phyloP scores from a whole-genome alignment of 768 basidiomycete genomes.

The Kwoniella sp. region DNA sequence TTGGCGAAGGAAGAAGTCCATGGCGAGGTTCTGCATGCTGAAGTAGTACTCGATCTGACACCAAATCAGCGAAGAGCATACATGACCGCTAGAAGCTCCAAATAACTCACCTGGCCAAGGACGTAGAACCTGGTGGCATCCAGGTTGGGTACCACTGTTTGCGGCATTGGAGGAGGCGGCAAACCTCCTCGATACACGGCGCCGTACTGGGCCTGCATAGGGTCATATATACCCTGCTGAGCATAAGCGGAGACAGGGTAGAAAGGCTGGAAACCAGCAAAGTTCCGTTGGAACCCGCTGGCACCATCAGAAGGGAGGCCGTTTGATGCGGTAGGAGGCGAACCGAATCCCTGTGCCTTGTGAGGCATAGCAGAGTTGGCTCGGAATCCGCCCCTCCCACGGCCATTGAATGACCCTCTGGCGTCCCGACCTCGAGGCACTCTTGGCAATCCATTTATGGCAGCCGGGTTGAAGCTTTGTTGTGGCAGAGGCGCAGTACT shows the following conservation, averaged over 20 bases:
- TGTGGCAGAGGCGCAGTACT: conserved; percentile 37
- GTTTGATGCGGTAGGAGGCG: conserved; percentile 1
- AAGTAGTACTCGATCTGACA: conserved; percentile 84
- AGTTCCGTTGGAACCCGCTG: conserved; percentile 10
- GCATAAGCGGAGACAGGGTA: conserved; percentile 12
- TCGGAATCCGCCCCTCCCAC: conserved; percentile 25
- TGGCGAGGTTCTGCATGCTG: conserved; percentile 81
- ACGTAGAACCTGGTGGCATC: conserved; percentile 67
- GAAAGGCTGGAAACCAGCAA: conserved; percentile 20
- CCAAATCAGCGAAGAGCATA: conserved; percentile 5
- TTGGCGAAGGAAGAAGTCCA: conserved; percentile 75
- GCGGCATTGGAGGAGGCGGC: conserved; percentile 48
- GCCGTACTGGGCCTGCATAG: conserved; percentile 19
- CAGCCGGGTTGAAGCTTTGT: conserved; percentile 17
- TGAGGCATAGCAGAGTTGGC: conserved; percentile 15
- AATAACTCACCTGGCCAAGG: conserved; percentile 55
- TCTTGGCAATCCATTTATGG: conserved; percentile 14
- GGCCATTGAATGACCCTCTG: conserved; percentile 20
- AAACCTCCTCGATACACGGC: conserved; percentile 13
- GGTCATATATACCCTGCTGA: conserved; percentile 16
- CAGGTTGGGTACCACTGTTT: conserved; percentile 50
- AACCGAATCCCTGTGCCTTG: conserved; percentile 11
- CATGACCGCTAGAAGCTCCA: neutral
- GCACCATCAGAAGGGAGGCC: conserved; percentile 11
- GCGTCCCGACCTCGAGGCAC: conserved; percentile 24